Conservation (phyloP, 2,329 filamentous ascomycete genomes). For the Diaporthe vaccinii region DNA sequence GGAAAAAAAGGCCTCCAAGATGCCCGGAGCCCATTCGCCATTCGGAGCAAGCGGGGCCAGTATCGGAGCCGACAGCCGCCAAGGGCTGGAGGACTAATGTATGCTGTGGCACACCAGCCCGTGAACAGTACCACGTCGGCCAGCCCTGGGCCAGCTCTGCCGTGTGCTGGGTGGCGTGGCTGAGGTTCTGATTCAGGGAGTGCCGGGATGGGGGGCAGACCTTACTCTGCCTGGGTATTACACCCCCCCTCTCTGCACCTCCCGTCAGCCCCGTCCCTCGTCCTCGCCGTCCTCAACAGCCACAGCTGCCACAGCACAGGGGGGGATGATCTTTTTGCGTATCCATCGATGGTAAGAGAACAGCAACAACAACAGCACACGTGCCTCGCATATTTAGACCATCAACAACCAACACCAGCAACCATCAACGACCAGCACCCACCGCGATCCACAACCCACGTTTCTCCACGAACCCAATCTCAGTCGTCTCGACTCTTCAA, state of each 20-base stretch:
- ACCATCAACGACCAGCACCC: conserved; percentile 1
- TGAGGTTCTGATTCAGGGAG: conserved; percentile 16
- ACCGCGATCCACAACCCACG: conserved; percentile 10
- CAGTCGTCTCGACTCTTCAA: background rate
- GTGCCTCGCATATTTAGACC: background rate
- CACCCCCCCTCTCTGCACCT: conserved; percentile 1
- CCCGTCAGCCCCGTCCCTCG: conserved; percentile 8
- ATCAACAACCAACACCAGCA: background rate
- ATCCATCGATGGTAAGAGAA: background rate
- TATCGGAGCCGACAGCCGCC: background rate
- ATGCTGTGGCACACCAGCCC: conserved; percentile 16
- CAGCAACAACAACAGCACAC: background rate
- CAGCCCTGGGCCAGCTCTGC: background rate
- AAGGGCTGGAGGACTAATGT: background rate
- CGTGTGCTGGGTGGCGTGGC: conserved; percentile 7
- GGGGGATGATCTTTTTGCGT: background rate
- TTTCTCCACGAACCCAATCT: conserved; percentile 13
- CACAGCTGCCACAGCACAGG: conserved; percentile 5
- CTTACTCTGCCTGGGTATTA: conserved; percentile 31
- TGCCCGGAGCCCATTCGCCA: background rate
- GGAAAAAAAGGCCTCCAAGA: background rate
- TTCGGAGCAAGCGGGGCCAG: background rate
- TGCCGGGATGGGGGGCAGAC: background rate
- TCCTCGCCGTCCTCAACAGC: conserved; percentile 21
- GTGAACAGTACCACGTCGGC: background rate